phyloP scores from a whole-genome alignment of 257 asterid species.

The Euphrasia confusa region DNA sequence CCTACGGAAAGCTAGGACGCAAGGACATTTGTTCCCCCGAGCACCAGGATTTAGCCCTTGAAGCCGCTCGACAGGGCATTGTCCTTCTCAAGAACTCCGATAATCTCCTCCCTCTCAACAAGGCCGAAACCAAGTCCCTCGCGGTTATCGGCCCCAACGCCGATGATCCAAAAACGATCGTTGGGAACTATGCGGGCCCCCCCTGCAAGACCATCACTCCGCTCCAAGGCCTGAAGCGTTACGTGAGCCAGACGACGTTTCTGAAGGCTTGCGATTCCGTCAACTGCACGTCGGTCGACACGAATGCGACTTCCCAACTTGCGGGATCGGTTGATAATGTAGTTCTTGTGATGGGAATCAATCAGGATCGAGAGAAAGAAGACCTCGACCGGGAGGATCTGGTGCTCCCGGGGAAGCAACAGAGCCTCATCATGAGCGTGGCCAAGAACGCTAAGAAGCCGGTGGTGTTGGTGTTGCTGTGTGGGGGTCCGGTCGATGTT shows the following conservation, averaged over 20 bases:
- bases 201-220: constrained; percentile 3
- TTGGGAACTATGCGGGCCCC: neutral
- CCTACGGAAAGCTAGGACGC: neutral
- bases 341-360: neutral
- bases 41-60: neutral
- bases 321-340: neutral
- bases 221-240: neutral
- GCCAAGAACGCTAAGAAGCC: neutral
- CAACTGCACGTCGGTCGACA: neutral
- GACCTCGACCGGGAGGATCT: neutral
- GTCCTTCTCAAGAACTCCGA: constrained; percentile 1
- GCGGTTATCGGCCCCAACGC: neutral
- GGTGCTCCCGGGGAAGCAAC: neutral
- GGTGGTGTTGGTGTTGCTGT: neutral
- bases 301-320: neutral
- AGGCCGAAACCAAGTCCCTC: neutral
- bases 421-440: neutral
- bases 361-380: neutral
- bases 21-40: neutral
- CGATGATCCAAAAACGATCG: neutral
- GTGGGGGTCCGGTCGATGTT: constrained; percentile 1
- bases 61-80: neutral
- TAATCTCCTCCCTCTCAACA: neutral
- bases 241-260: neutral
- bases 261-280: neutral